These are phyloP conservation scores for Talaromyces ruber DNA, from an alignment of 495 filamentous ascomycete genomes.

Conservation along the genomic window DNA sequence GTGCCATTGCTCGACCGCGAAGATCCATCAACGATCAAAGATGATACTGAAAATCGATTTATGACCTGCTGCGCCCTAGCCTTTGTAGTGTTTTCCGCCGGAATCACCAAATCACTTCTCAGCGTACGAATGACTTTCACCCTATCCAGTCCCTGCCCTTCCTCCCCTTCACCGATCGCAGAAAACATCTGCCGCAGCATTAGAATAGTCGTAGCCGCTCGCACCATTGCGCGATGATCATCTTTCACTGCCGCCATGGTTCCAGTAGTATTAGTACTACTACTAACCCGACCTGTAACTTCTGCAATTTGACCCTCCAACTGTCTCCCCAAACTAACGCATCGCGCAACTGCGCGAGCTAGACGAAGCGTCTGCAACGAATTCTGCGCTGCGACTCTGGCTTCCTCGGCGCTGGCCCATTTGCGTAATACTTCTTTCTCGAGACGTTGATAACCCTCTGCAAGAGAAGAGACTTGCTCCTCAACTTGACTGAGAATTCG, in stretches of 20 bases:
- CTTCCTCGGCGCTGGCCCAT: slow-evolving; percentile 72
- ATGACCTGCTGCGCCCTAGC: slow-evolving; percentile 71
- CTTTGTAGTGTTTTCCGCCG: slow-evolving; percentile 60
- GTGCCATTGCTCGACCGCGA: slow-evolving; percentile 10
- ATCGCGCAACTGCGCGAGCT: slow-evolving; percentile 65
- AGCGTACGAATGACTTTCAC: slow-evolving; percentile 62
- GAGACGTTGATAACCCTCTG: slow-evolving; percentile 73
- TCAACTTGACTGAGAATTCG: slow-evolving; percentile 65
- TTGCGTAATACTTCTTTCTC: slow-evolving; percentile 75
- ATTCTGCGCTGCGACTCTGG: slow-evolving; percentile 60
- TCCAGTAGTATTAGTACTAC: too few species aligned
- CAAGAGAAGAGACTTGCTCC: slow-evolving; percentile 66
- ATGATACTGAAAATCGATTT: slow-evolving; percentile 74
- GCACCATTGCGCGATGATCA: slow-evolving; percentile 68
- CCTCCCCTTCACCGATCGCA: slow-evolving; percentile 53
- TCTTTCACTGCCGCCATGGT: slow-evolving; percentile 45
- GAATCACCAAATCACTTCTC: slow-evolving; percentile 54
- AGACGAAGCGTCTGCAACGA: slow-evolving; percentile 73
- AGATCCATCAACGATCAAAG: slow-evolving; percentile 29
- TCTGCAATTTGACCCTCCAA: slow-evolving; percentile 74
- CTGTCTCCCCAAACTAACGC: slow-evolving; percentile 72
- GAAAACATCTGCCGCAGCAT: slow-evolving; percentile 64
- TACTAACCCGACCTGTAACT: slow-evolving; percentile 35
- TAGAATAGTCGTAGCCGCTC: slow-evolving; percentile 68
- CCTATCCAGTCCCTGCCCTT: slow-evolving; percentile 65